A percentile compares a stretch with the other conserved stretches of the same genome.
Conservation (phyloP, 2,329 filamentous ascomycete species). For the Hawksworthiomyces lignivorus region DNA sequence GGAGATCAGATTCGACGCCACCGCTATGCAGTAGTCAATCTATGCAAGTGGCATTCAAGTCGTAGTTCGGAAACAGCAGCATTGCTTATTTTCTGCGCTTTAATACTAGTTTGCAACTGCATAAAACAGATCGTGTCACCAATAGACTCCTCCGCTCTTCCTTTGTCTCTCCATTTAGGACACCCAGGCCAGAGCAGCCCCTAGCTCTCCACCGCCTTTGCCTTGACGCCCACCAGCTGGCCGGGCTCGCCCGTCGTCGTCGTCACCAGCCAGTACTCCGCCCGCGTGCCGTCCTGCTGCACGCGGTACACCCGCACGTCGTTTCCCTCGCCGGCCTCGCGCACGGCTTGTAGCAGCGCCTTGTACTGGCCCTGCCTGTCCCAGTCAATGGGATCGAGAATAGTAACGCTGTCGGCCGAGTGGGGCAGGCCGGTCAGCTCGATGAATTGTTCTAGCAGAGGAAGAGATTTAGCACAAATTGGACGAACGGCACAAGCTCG, state of each 20-base stretch:
- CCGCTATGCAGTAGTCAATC: no score
- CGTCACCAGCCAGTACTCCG: slow-evolving; percentile 74
- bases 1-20: no score
- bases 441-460: slow-evolving; percentile 58
- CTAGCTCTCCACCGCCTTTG: slow-evolving; percentile 65
- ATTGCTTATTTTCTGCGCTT: no score
- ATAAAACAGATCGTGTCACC: no score
- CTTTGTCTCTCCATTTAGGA: background rate
- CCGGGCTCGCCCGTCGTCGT: slow-evolving; percentile 2
- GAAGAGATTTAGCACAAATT: no score
- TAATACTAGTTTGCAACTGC: no score
- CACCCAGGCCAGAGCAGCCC: no score
- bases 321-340: slow-evolving; percentile 51
- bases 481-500: slow-evolving; percentile 3
- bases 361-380: slow-evolving; percentile 65
- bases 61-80: no score
- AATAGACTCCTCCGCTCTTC: no score
- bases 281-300: slow-evolving; percentile 49
- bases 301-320: slow-evolving; percentile 72
- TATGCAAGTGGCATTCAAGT: no score
- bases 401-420: slow-evolving; percentile 50
- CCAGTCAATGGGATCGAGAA: slow-evolving; percentile 63
- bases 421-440: slow-evolving; percentile 53
- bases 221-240: slow-evolving; percentile 70
- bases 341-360: slow-evolving; percentile 60